Conservation (phyloP, 805 yeast species). For the Starmerella floricola region DNA sequence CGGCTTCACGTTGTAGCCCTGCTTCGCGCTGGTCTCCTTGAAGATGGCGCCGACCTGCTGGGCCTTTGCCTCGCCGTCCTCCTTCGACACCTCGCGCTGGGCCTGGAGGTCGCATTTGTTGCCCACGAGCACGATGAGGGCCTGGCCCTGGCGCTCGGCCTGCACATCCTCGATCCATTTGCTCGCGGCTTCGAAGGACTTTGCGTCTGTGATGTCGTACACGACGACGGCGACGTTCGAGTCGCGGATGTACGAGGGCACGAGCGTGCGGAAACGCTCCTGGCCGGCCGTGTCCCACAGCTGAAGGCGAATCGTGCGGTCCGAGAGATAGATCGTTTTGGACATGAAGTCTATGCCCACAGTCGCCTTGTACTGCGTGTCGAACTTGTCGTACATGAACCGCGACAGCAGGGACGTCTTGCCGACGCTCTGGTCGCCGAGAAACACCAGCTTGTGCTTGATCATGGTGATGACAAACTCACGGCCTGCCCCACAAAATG, state of each 20-base stretch:
- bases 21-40: conserved; percentile 89
- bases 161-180: conserved; percentile 94
- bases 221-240: conserved; percentile 95
- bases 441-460: conserved; percentile 68
- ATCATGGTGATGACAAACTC: conserved; percentile 10
- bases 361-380: conserved; percentile 87
- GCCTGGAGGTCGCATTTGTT: conserved; percentile 78
- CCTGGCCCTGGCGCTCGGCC: conserved; percentile 82
- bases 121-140: conserved; percentile 80
- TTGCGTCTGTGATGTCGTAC: conserved; percentile 75
- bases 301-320: conserved; percentile 87
- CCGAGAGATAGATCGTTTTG: conserved; percentile 90
- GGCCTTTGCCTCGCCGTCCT: conserved; percentile 79
- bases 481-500: neutral
- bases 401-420: conserved; percentile 93
- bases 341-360: conserved; percentile 93
- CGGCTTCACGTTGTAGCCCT: conserved; percentile 84
- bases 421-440: conserved; percentile 97
- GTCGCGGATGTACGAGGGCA: conserved; percentile 91
- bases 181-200: conserved; percentile 69
- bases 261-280: conserved; percentile 85
- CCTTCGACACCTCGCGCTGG: conserved; percentile 72
- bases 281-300: conserved; percentile 98
- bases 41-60: conserved; percentile 63
- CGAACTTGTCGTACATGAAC: conserved; percentile 95